phyloP scores from a whole-genome alignment of 306 rosid genomes.

The barrel medic (Medicago truncatula) region DNA sequence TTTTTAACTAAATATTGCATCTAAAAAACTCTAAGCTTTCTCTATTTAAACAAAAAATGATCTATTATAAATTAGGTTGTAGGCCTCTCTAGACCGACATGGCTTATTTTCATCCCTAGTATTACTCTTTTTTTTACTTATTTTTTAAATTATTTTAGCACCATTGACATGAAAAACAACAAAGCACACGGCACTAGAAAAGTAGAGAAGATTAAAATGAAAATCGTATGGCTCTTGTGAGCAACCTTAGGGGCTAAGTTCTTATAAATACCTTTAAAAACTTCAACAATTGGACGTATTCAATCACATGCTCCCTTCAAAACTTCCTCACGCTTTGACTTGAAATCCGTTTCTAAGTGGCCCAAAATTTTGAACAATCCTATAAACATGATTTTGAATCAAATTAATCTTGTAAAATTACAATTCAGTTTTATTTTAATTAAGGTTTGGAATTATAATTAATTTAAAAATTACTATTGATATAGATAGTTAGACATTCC shows the following conservation, averaged over 20 bases:
- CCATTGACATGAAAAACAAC: neutral
- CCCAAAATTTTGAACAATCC: neutral
- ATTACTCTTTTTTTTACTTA: neutral
- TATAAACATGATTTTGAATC: slow-evolving; percentile 5
- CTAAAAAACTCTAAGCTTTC: too few species aligned
- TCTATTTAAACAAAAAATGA: too few species aligned
- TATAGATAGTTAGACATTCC: too few species aligned
- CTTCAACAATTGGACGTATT: neutral
- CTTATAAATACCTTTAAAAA: neutral
- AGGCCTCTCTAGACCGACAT: too few species aligned
- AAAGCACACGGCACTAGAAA: slow-evolving; percentile 18
- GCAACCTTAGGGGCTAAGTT: slow-evolving; percentile 50
- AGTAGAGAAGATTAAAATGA: slow-evolving; percentile 20
- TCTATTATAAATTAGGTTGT: too few species aligned
- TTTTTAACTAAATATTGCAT: too few species aligned
- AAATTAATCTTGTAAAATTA: too few species aligned
- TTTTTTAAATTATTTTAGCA: neutral
- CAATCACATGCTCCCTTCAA: slow-evolving; percentile 16
- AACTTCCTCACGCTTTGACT: slow-evolving; percentile 29
- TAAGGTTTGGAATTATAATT: slow-evolving; percentile 7
- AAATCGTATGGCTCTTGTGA: slow-evolving; percentile 10
- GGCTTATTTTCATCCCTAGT: too few species aligned
- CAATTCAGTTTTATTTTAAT: neutral
- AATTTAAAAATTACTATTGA: too few species aligned
- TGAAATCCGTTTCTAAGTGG: slow-evolving; percentile 38